A percentile compares a stretch with the other conserved stretches of the same genome.
phyloP scores from a whole-genome alignment of 257 asterid genomes.

The Lycium barbarum region DNA sequence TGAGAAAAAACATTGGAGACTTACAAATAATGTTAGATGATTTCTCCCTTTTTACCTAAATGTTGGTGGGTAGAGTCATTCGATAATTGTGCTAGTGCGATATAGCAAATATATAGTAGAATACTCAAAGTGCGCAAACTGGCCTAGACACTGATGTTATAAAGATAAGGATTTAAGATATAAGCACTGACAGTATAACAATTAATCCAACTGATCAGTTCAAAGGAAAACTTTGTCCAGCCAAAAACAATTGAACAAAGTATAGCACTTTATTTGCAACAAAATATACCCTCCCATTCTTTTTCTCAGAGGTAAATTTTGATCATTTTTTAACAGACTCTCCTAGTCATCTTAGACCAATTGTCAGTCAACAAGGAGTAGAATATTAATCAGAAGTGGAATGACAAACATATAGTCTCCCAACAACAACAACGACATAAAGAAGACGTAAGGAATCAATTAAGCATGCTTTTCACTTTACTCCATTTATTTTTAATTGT shows the following conservation, averaged over 20 bases:
- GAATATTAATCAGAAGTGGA: background rate
- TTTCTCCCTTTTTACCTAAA: no score
- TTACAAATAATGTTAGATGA: no score
- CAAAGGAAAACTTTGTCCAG: background rate
- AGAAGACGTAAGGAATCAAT: no score
- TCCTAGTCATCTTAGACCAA: background rate
- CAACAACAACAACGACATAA: no score
- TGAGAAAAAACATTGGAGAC: no score
- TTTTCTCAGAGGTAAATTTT: background rate
- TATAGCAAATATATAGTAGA: background rate
- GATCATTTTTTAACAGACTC: background rate
- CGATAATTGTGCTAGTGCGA: no score
- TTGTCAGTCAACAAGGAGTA: background rate
- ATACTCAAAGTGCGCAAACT: background rate
- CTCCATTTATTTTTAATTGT: no score
- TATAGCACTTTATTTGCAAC: background rate
- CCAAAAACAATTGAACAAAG: background rate
- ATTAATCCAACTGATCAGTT: background rate
- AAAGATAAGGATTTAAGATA: no score
- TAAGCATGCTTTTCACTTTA: no score
- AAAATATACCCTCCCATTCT: background rate
- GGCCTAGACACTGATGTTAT: background rate
- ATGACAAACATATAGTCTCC: background rate
- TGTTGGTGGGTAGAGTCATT: no score
- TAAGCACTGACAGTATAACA: background rate